Evolutionary conservation across 257 asterid species (phyloP).

Genomic region (Solanum pinnatisectum): DNA sequence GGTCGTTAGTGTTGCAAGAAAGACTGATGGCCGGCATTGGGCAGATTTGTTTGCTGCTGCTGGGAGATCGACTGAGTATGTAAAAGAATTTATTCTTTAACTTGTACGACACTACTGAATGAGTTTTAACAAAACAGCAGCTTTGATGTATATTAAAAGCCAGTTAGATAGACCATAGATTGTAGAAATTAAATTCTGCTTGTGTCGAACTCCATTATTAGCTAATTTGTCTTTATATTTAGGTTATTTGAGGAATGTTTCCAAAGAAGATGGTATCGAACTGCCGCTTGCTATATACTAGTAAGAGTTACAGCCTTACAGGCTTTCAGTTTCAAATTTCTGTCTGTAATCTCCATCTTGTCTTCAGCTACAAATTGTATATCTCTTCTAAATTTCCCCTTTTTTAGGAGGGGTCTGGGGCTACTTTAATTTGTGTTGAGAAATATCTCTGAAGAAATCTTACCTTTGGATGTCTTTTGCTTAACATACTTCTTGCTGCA

Average conservation of each 20-base stretch:
- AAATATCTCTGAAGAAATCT: background rate
- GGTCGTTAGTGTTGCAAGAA: constrained; percentile 98
- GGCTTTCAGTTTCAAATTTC: constrained; percentile 1
- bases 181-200: background rate
- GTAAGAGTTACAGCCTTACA: constrained; percentile 13
- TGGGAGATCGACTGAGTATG: constrained; percentile 97
- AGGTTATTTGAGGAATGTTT: constrained; percentile 51
- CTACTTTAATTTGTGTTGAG: constrained; percentile 1
- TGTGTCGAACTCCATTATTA: background rate
- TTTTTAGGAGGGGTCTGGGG: background rate
- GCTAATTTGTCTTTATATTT: constrained; percentile 3
- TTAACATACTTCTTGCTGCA: constrained; percentile 28
- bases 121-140: background rate
- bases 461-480: constrained; percentile 7
- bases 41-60: constrained; percentile 95
- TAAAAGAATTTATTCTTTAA: constrained; percentile 3
- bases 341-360: background rate
- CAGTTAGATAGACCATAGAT: background rate
- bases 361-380: background rate
- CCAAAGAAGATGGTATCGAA: constrained; percentile 47
- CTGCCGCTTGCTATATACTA: constrained; percentile 50
- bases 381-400: background rate
- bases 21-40: constrained; percentile 99
- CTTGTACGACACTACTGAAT: background rate
- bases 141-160: background rate